phyloP scores from a whole-genome alignment of 495 filamentous ascomycete species.

The Tuber borchii region DNA sequence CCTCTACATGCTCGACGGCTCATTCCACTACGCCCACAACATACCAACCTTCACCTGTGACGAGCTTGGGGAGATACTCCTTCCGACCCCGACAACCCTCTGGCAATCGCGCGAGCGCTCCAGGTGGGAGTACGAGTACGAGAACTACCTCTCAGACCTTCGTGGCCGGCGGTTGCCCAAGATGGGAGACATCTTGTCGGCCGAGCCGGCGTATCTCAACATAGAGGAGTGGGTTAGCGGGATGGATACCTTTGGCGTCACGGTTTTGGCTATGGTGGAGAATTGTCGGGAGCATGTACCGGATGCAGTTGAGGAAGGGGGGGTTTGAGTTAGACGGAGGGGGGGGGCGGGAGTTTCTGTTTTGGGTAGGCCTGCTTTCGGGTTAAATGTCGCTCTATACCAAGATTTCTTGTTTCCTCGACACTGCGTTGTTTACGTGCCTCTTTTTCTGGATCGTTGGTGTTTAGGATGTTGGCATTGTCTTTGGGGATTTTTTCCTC shows the following conservation, averaged over 20 bases:
- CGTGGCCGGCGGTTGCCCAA: slow-evolving; percentile 24
- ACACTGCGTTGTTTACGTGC: neutral
- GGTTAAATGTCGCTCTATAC: neutral
- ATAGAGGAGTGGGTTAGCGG: slow-evolving; percentile 34
- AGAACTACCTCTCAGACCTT: slow-evolving; percentile 22
- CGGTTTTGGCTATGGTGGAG: slow-evolving; percentile 27
- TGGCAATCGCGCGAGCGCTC: slow-evolving; percentile 29
- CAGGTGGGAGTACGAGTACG: slow-evolving; percentile 32
- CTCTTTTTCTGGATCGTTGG: neutral
- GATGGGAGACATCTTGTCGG: slow-evolving; percentile 18
- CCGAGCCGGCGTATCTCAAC: slow-evolving; percentile 1
- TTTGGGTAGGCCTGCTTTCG: neutral
- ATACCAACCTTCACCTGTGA: slow-evolving; percentile 21
- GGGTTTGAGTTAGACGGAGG: neutral
- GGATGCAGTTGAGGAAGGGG: neutral
- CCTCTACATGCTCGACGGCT: slow-evolving; percentile 30
- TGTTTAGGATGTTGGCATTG: neutral
- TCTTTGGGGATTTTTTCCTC: neutral
- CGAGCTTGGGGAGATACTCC: slow-evolving; percentile 24
- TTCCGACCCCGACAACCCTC: slow-evolving; percentile 21
- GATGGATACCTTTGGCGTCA: slow-evolving; percentile 34
- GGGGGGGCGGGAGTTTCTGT: neutral
- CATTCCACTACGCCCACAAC: slow-evolving; percentile 29
- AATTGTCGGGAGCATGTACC: slow-evolving; percentile 4
- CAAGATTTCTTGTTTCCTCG: neutral